Base-by-base conservation (phyloP, 2,329 filamentous ascomycete species). In the Fusarium domesticum region DNA sequence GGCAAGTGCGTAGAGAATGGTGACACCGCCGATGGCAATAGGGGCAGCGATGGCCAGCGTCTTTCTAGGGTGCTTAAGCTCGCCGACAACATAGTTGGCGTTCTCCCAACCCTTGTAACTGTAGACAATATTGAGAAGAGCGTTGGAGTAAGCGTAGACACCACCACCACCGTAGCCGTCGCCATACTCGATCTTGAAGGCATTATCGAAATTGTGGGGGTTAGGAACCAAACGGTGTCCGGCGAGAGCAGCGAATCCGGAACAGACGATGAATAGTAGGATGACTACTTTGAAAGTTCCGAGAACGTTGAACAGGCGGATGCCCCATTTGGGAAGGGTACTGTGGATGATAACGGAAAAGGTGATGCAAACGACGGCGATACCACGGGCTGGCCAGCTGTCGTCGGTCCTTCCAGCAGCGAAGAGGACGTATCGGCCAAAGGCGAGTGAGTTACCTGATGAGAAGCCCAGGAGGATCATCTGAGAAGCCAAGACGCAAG, bases 91-190 rank as follows among this genome's bases (percentile, higher is more conserved):
- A 47, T 83, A 82, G 62, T 81, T 82, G 20, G 78, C 78, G 44
- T 81, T 82, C 56, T 81, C 77, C 80, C 79, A 84, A 4, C 80
- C 80, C 53, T 78, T 79, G 66, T 81, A 83, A 12, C 74, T 78
- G 65, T 82, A 81, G 14, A 82, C 69, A 42, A 83, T 76, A 19
- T 75, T 75, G 4, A 83, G 67, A 10, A 83, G 66, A 0, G 80
- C 78, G 4, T 76, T 80, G 2, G 76, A 75, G 57, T 81, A 81
- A 2, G 74, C 72, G 19, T 74, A 75, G 0, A 70, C 72, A 4
- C 75, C 72, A 3, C 73, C 73, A 3, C 70, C 71, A 12, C 74
- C 68, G 42, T 75, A 76, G 0, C 70, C 67, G 5, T 72, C 62
- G 0, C 69, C 70, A 0, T 64, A 59, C 44, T 72, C 69, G 37